Base-by-base conservation (phyloP, 2,329 filamentous ascomycete genomes). In the Calonectria pteridis region DNA sequence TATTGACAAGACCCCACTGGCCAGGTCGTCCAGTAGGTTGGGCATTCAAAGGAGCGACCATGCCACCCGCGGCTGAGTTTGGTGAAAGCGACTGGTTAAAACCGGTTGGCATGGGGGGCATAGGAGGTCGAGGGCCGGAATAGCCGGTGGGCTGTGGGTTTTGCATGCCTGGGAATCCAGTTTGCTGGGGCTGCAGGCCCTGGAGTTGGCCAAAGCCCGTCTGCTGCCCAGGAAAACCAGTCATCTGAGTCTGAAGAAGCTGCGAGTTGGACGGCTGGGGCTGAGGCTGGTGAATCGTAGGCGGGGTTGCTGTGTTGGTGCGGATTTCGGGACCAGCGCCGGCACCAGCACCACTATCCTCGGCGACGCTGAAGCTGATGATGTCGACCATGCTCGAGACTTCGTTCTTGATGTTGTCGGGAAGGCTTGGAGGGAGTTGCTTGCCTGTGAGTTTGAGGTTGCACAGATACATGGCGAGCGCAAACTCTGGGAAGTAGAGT, bases 301-400 rank as follows among this genome's bases (percentile, higher is more conserved):
- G 88, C 18, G 88, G 86, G 0, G 88, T 86, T 10, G 87, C 84
- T 13, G 86, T 87, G 75, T 84, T 88, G 72, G 87, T 86, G 74
- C 89, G 87, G 81, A 96, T 95, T 79, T 92, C 93, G 1, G 94
- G 93, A 20, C 91, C 91, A 83, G 94, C 68, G 88, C 88, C 4
- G 85, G 79, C 33, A 87, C 89, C 84, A 26, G 89, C 85, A 50
- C 82, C 82, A 6, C 86, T 87, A 33, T 96, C 93, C 77, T 99
- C 97, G 0, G 91, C 92, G 29, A 98, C 91, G 78, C 93, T 95
- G 83, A 99, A 99, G 73, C 95, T 98, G 82, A 99, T 99, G 71
- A 99, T 99, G 82, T 99, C 97, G 50, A 99, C 97, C 96, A 99
- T 98, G 85, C 97, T 98, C 4, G 96, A 98, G 23, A 99, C 97